phyloP scores from a whole-genome alignment of 371 early-diverging fungal species.

The Mortierella sp. region DNA sequence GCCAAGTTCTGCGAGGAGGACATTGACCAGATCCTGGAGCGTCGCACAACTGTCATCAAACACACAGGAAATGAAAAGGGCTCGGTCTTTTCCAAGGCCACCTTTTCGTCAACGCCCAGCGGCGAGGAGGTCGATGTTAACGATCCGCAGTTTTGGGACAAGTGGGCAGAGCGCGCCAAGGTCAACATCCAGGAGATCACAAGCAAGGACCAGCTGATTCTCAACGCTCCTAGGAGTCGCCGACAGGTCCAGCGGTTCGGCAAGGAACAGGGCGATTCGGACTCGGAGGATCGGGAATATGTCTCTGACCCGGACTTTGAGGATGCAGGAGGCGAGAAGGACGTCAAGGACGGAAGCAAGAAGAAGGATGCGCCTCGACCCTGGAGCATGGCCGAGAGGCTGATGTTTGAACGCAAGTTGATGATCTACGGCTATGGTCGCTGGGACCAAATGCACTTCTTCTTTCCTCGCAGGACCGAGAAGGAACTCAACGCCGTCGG shows the following conservation, averaged over 20 bases:
- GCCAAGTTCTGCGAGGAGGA: constrained; percentile 96
- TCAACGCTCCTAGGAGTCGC: constrained; percentile 77
- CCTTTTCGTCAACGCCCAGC: constrained; percentile 80
- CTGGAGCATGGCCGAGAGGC: constrained; percentile 86
- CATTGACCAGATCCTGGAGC: constrained; percentile 95
- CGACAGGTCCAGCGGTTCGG: constrained; percentile 73
- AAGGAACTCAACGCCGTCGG: constrained; percentile 70
- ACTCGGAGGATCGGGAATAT: constrained; percentile 53
- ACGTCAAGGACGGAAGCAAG: constrained; percentile 29
- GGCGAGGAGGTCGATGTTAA: constrained; percentile 86
- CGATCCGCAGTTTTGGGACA: constrained; percentile 99
- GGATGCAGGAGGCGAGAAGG: constrained; percentile 36
- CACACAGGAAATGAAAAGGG: constrained; percentile 85
- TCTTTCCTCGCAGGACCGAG: constrained; percentile 71
- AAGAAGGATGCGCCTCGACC: constrained; percentile 62
- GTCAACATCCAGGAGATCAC: constrained; percentile 73
- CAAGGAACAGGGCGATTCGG: constrained; percentile 45
- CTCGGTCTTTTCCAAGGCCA: constrained; percentile 95
- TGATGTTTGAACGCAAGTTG: constrained; percentile 83
- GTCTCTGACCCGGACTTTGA: constrained; percentile 52
- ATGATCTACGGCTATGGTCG: constrained; percentile 87
- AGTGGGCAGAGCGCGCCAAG: constrained; percentile 89
- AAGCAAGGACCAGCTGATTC: constrained; percentile 71
- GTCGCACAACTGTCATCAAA: constrained; percentile 90
- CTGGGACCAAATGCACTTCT: constrained; percentile 78